A percentile compares a stretch with the other conserved stretches of the same genome.
Conservation (phyloP, 1,139 yeast genomes). For the Sugiyamaella castrensis region DNA sequence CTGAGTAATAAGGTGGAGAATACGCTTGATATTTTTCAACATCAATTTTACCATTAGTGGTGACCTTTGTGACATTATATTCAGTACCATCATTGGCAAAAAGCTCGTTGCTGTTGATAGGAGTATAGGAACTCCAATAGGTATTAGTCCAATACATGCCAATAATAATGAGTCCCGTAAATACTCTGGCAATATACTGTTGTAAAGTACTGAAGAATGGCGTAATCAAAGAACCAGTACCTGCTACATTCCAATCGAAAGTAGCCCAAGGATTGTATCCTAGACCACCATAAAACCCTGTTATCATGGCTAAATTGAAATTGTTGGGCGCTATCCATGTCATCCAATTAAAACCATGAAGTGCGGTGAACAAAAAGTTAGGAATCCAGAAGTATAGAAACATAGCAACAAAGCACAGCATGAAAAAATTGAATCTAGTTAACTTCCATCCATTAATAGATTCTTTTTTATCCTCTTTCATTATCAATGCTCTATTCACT, state of each 20-base stretch:
- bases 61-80: constrained; percentile 44
- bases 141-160: constrained; percentile 52
- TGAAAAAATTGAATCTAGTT: constrained; percentile 48
- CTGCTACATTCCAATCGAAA: constrained; percentile 52
- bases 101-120: constrained; percentile 50
- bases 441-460: constrained; percentile 50
- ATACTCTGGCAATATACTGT: constrained; percentile 43
- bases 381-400: constrained; percentile 60
- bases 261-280: constrained; percentile 56
- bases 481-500: constrained; percentile 50
- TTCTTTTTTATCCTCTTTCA: constrained; percentile 41
- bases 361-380: constrained; percentile 47
- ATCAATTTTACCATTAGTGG: constrained; percentile 40
- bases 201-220: constrained; percentile 38
- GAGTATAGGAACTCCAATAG: constrained; percentile 52
- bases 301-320: constrained; percentile 50
- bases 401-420: constrained; percentile 38
- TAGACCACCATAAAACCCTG: constrained; percentile 55
- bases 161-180: constrained; percentile 42
- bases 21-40: constrained; percentile 34
- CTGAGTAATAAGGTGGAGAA: constrained; percentile 49
- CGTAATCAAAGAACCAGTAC: constrained; percentile 38
- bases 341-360: constrained; percentile 58
- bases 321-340: constrained; percentile 61
- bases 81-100: constrained; percentile 49